phyloP scores from a whole-genome alignment of 2,329 filamentous ascomycete genomes.

The Hirsutella thompsonii region DNA sequence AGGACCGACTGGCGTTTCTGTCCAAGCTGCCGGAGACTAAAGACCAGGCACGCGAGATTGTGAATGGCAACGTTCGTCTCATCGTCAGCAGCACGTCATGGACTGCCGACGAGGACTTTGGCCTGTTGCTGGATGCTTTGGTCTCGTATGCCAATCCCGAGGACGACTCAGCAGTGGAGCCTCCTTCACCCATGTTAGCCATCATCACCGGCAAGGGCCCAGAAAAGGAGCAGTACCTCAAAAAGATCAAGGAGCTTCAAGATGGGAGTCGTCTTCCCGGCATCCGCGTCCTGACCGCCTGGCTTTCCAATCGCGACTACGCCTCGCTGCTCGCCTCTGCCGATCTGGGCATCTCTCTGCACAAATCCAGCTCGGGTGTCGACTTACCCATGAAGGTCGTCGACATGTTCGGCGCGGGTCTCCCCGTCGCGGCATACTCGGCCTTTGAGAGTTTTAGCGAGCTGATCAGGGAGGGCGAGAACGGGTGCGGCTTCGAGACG shows the following conservation, averaged over 20 bases:
- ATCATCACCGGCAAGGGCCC: constrained; percentile 95
- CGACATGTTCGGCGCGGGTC: constrained; percentile 92
- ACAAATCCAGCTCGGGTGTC: constrained; percentile 87
- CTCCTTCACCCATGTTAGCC: constrained; percentile 57
- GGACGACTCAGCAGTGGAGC: constrained; percentile 24
- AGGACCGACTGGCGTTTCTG: constrained; percentile 47
- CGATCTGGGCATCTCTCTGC: constrained; percentile 80
- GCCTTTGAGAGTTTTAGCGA: constrained; percentile 82
- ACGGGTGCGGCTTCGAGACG: constrained; percentile 75
- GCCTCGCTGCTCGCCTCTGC: constrained; percentile 72
- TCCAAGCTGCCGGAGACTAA: constrained; percentile 50
- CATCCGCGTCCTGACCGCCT: constrained; percentile 66
- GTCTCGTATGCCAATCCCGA: constrained; percentile 51
- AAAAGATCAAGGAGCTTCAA: constrained; percentile 49
- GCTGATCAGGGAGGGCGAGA: constrained; percentile 75
- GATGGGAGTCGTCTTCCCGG: constrained; percentile 50
- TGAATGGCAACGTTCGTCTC: constrained; percentile 47
- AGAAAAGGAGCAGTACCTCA: constrained; percentile 62
- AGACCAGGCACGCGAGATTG: constrained; percentile 43
- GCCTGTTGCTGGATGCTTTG: constrained; percentile 71
- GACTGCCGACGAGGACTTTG: constrained; percentile 95
- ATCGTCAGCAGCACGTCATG: constrained; percentile 92
- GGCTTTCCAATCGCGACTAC: constrained; percentile 76
- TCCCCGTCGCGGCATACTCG: constrained; percentile 81
- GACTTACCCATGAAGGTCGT: constrained; percentile 99